Conservation (phyloP, 495 filamentous ascomycete genomes). For the Endocarpon pusillum region DNA sequence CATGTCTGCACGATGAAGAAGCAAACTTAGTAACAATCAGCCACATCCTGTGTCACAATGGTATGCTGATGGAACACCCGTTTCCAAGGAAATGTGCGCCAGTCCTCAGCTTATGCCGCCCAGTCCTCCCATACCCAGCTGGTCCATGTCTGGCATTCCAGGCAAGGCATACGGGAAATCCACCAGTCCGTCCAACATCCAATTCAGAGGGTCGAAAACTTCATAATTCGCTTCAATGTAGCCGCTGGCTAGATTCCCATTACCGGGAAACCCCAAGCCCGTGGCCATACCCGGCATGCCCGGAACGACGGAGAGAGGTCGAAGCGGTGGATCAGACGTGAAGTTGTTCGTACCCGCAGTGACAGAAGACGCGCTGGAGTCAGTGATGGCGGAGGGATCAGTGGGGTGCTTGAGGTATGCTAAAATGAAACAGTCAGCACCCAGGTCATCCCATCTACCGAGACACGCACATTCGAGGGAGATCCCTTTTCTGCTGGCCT, state of each 20-base stretch:
- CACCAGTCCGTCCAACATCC: constrained; percentile 72
- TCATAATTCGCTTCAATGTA: constrained; percentile 56
- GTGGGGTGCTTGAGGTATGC: constrained; percentile 74
- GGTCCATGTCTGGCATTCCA: constrained; percentile 24
- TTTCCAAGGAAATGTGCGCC: too few species aligned
- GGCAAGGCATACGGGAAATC: constrained; percentile 53
- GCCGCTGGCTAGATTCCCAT: constrained; percentile 23
- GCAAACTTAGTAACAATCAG: too few species aligned
- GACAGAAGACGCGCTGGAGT: constrained; percentile 50
- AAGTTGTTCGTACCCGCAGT: constrained; percentile 18
- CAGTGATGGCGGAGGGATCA: constrained; percentile 61
- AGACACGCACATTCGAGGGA: constrained; percentile 4
- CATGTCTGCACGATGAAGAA: too few species aligned
- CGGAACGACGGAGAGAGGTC: constrained; percentile 22
- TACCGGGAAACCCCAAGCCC: constrained; percentile 17
- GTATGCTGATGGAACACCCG: too few species aligned
- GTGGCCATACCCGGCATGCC: constrained; percentile 30
- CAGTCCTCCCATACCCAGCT: too few species aligned
- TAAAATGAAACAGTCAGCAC: constrained; percentile 11
- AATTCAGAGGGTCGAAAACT: constrained; percentile 77
- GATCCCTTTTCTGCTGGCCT: constrained; percentile 49
- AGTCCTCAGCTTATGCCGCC: too few species aligned
- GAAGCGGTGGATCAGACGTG: constrained; percentile 18
- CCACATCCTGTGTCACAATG: too few species aligned
- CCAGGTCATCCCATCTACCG: constrained; percentile 1